These are phyloP conservation scores for Verbena officinalis DNA, from an alignment of 257 asterid species.

Conservation along the genomic window DNA sequence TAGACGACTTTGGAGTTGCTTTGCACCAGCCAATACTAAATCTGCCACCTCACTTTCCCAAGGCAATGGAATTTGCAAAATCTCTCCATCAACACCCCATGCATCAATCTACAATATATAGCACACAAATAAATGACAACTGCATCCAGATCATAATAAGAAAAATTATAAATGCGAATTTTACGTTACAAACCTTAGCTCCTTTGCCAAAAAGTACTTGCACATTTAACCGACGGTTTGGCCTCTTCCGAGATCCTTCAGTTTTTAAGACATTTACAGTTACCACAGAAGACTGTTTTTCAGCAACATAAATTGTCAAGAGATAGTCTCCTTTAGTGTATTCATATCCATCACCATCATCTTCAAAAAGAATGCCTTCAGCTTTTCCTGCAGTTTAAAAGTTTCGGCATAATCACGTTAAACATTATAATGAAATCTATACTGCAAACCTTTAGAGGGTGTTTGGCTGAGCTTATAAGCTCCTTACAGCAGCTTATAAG, in stretches of 20 bases:
- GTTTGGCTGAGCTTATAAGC: too few relatives aligned
- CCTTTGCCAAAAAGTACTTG: conserved; percentile 71
- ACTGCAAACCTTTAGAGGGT: background rate
- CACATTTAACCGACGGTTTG: conserved; percentile 76
- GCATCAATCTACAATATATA: conserved; percentile 63
- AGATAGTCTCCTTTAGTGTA: conserved; percentile 68
- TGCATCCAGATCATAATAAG: conserved; percentile 11
- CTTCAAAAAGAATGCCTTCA: conserved; percentile 84
- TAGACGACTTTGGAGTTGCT: conserved; percentile 52
- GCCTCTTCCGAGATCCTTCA: conserved; percentile 87
- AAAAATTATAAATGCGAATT: background rate
- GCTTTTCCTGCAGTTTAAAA: conserved; percentile 71
- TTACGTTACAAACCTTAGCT: conserved; percentile 58
- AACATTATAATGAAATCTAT: background rate
- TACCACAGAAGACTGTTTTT: conserved; percentile 63
- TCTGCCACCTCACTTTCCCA: conserved; percentile 62
- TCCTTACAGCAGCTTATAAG: too few relatives aligned
- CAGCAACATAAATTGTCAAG: conserved; percentile 86
- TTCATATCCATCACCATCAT: conserved; percentile 91
- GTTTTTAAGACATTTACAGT: conserved; percentile 67
- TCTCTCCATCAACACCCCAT: conserved; percentile 84
- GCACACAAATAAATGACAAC: conserved; percentile 18
- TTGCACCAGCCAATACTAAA: conserved; percentile 57
- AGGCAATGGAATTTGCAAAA: conserved; percentile 62
- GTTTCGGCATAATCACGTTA: conserved; percentile 15